phyloP scores from a whole-genome alignment of 106 monocot genomes.

The Iris macrosiphon region DNA sequence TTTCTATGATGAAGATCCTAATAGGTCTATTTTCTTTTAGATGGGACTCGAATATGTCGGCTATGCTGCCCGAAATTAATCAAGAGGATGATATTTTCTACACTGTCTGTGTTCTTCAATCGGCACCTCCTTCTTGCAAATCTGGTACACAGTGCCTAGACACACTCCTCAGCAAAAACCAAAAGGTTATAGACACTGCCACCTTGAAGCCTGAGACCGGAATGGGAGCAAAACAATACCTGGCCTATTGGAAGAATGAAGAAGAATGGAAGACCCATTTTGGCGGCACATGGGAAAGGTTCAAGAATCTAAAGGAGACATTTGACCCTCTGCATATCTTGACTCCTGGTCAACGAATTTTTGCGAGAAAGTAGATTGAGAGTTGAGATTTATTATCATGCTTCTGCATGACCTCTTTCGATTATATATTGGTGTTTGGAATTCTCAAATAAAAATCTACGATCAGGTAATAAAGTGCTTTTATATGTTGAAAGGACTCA shows the following conservation, averaged over 20 bases:
- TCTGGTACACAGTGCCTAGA: constrained; percentile 11
- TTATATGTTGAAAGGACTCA: no score
- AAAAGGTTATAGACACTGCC: constrained; percentile 10
- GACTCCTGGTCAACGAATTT: constrained; percentile 39
- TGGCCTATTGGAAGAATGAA: constrained; percentile 18
- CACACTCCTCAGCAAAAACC: constrained; percentile 16
- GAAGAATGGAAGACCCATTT: constrained; percentile 33
- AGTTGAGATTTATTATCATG: no score
- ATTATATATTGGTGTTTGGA: no score
- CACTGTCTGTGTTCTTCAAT: constrained; percentile 18
- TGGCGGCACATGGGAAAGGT: constrained; percentile 29
- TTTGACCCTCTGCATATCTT: constrained; percentile 34
- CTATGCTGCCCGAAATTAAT: constrained; percentile 12
- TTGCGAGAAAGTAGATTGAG: neutral
- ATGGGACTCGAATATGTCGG: constrained; percentile 21
- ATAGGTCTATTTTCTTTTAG: neutral
- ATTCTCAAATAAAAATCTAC: no score
- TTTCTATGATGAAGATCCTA: neutral
- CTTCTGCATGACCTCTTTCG: no score
- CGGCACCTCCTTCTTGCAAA: constrained; percentile 14
- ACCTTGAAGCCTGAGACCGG: neutral
- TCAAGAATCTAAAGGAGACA: constrained; percentile 24
- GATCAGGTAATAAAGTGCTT: no score
- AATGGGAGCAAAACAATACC: constrained; percentile 21
- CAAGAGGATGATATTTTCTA: constrained; percentile 9